Evolutionary conservation across 345 rosid species (phyloP).

Genomic region (Heritiera fomes): DNA sequence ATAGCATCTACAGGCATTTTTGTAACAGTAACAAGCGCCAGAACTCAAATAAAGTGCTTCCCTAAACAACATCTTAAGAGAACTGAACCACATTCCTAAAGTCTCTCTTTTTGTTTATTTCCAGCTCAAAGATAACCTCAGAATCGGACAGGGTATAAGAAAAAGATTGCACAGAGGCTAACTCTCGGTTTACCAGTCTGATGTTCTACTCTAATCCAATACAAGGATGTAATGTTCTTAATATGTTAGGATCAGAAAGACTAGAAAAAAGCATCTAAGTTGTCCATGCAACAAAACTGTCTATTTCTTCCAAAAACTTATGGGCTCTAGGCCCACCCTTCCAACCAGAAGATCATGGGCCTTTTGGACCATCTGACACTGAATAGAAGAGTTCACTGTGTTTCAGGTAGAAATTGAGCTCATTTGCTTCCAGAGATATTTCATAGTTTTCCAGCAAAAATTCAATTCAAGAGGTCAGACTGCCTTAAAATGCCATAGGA

Average conservation of each 20-base stretch:
- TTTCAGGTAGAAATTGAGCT: too few species aligned
- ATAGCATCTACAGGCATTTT: background rate
- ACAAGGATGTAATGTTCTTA: background rate
- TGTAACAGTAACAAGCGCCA: background rate
- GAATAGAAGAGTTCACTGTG: too few species aligned
- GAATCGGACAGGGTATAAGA: background rate
- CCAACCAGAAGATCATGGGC: background rate
- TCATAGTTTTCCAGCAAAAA: background rate
- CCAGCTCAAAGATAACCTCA: background rate
- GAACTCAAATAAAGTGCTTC: background rate
- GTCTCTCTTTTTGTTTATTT: background rate
- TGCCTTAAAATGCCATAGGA: background rate
- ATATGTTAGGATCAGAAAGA: background rate
- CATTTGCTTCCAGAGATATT: too few species aligned
- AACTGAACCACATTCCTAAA: background rate
- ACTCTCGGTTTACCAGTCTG: background rate
- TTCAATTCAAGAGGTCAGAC: background rate
- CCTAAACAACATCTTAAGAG: background rate
- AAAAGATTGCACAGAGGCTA: background rate
- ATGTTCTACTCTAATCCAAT: background rate
- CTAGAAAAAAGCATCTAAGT: background rate
- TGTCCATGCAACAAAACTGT: background rate
- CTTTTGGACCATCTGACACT: background rate
- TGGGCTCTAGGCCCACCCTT: background rate
- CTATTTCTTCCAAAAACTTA: background rate